Evolutionary conservation across 768 basidiomycete genomes (phyloP), one percentile per base, ranked within the genome.

Genomic region (Russula ochroleuca): DNA sequence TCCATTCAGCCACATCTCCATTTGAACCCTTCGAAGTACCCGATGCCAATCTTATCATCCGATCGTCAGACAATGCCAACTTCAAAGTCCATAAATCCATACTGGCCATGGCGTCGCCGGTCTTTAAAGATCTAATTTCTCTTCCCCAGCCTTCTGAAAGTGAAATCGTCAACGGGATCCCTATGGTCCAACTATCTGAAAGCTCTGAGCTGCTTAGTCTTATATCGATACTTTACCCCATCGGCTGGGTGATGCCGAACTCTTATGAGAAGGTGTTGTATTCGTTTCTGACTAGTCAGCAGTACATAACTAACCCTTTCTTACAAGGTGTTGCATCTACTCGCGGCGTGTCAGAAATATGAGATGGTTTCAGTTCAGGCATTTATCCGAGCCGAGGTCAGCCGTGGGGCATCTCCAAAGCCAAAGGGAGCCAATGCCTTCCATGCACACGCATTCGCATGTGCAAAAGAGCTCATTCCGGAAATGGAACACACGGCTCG

Each of bases 261-360:
- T 47, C 55, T 0, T 64, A 55, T 9, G 51, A 57, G 6, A 48
- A 33, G 15, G 11, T 59, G 5, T 14, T 55, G 17, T 37, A 8
- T 28, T 53, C 67, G 23, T 49, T 71, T 8, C 58, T 55, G 1
- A 64, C 69, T 4, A 64, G 64, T 1, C 37, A 43, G 43, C n/a
- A 6, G 43, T n/a, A n/a, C 9, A 3, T 10, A n/a, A 17, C n/a
- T 45, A 5, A 45, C 6, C 41, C 8, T 19, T 19, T 41, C 17
- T 10, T 43, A 4, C 6, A 43, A 43, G 41, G 41, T 43, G 19
- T 43, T 43, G 19, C 0, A 47, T 10, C 21, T 47, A 10, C 45
- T 47, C 21, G 45, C 21, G 10, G 45, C 21, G 0, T 47, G 45
- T 23, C 11, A 47, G 21, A 47, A 47, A 47, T 47, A 47, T 1